phyloP scores from a whole-genome alignment of 73 alveolate species.

The Paramecium sonneborni region DNA sequence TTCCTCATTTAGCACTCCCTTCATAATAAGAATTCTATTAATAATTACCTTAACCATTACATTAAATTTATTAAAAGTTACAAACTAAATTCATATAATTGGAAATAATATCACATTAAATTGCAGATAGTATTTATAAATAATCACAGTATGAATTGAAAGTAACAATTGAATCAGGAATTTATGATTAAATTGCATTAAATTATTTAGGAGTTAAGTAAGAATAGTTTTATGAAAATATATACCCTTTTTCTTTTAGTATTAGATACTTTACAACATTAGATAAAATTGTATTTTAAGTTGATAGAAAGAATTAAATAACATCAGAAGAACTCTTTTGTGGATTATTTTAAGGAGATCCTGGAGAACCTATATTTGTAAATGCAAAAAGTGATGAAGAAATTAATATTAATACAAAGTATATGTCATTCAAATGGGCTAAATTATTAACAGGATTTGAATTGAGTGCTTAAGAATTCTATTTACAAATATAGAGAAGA shows the following conservation, averaged over 20 bases:
- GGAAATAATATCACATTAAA: background rate
- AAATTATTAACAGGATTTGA: background rate
- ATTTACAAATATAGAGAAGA: background rate
- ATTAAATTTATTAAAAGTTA: slow-evolving; percentile 22
- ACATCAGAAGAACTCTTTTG: slow-evolving; percentile 52
- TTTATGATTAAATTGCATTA: background rate
- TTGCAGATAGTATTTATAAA: background rate
- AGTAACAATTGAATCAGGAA: slow-evolving; percentile 1
- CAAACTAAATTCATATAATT: background rate
- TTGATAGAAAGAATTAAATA: background rate
- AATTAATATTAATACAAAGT: slow-evolving; percentile 16
- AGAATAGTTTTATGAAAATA: background rate
- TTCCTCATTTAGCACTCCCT: slow-evolving; percentile 15
- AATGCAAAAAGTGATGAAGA: slow-evolving; percentile 41
- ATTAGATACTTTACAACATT: slow-evolving; percentile 36
- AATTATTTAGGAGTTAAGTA: background rate
- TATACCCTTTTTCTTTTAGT: background rate
- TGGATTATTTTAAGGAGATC: slow-evolving; percentile 39
- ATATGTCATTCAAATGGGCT: slow-evolving; percentile 40
- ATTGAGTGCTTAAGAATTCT: slow-evolving; percentile 6
- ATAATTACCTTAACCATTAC: slow-evolving; percentile 28
- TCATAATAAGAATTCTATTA: background rate
- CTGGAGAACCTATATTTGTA: slow-evolving; percentile 16
- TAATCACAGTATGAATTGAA: slow-evolving; percentile 27
- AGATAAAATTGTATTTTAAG: slow-evolving; percentile 38